Evolutionary conservation across 208 protist species (phyloP), one percentile per base, ranked within the genome.

Genomic region (Sergeia podlipaevii): DNA sequence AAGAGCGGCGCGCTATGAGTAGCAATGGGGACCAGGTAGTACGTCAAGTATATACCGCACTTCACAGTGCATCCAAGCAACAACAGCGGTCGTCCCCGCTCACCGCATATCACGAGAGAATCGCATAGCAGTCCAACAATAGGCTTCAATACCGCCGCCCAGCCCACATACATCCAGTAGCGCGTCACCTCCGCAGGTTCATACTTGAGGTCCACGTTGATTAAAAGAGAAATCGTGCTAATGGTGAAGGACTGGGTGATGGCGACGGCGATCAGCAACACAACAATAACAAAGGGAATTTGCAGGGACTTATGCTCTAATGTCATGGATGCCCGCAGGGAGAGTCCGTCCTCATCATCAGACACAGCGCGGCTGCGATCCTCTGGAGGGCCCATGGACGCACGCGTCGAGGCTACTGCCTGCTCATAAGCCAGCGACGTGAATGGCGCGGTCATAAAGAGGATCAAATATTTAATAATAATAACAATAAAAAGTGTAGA

Each of bases 161-260:
- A 60, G 6, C 66, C 65, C 0, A 83, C 56, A 57, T 65, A 75
- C 57, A 68, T 53, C 66, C 70, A 78, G 47, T 76, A 78, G 41
- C 26, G 56, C 43, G 45, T 41, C 50, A 75, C 66, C 44, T 74
- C 58, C 2, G 66, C 59, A 10, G 75, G 70, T 17, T 50, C 48
- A 29, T 66, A 56, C 7, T 18, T 32, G 23, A 78, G 29, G 32
- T 60, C 57, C 28, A 45, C 30, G 46, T 72, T 70, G 0, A 76
- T 69, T 58, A 76, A 71, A 23, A 78, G 39, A 15, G 36, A 42
- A n/a, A 83, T 50, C 28, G 50, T 45, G 38, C 54, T 63, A 2
- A 56, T 27, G 1, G 66, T 70, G 52, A 76, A 72, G 15, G 56
- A 48, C 46, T 76, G 66, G n/a, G 60, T 57, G 2, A 70, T 27